Percentiles rank a stretch among this genome's conserved stretches.
phyloP scores from a whole-genome alignment of 2,329 filamentous ascomycete genomes.

The Aspergillus flavus region DNA sequence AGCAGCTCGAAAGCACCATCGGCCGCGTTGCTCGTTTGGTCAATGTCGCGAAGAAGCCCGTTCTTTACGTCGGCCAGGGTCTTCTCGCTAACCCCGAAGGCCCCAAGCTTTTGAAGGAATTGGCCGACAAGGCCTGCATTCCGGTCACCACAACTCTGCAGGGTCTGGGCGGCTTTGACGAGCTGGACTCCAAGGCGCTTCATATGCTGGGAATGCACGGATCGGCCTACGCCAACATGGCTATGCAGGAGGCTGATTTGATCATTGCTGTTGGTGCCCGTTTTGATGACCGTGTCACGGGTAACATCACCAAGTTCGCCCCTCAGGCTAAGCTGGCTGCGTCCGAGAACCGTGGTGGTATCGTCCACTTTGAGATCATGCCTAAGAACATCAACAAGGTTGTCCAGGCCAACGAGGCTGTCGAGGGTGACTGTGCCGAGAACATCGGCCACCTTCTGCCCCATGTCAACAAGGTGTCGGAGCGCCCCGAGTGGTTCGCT shows the following conservation, averaged over 20 bases:
- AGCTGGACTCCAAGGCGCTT: conserved; percentile 88
- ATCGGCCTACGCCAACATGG: conserved; percentile 94
- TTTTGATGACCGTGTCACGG: conserved; percentile 94
- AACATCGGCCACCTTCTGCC: conserved; percentile 79
- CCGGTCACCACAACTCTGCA: conserved; percentile 96
- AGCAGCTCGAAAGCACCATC: conserved; percentile 74
- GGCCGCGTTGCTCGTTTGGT: conserved; percentile 77
- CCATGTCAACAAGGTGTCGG: conserved; percentile 63
- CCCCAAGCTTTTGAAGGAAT: conserved; percentile 74
- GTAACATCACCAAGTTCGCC: conserved; percentile 80
- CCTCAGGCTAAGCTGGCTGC: conserved; percentile 85
- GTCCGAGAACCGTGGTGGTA: conserved; percentile 82
- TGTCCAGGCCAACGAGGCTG: conserved; percentile 90
- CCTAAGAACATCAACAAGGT: conserved; percentile 99
- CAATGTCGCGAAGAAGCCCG: conserved; percentile 87
- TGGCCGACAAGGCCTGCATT: conserved; percentile 88
- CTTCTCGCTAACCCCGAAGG: conserved; percentile 79
- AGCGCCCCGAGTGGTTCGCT: conserved; percentile 82
- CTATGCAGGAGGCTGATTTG: conserved; percentile 94
- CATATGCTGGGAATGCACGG: conserved; percentile 99
- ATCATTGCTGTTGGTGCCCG: conserved; percentile 92
- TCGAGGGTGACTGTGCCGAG: conserved; percentile 85
- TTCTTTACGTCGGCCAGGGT: conserved; percentile 94
- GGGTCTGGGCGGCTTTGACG: conserved; percentile 88
- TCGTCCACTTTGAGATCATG: conserved; percentile 97